Conservation (phyloP, 2,329 filamentous ascomycete genomes). For the Fusarium verrucosum region DNA sequence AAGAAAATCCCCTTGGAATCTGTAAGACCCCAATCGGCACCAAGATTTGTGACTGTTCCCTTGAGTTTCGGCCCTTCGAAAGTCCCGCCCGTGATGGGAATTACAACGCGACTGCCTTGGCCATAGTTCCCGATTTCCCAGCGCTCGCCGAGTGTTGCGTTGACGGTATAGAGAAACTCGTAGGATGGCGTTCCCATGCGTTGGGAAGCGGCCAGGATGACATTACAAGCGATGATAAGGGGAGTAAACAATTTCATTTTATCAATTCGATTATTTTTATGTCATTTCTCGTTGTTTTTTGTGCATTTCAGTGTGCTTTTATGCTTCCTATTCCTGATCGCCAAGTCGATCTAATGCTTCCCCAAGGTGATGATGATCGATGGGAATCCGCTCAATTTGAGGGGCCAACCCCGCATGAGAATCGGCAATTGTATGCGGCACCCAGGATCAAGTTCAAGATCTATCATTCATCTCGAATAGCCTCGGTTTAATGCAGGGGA, state of each 20-base stretch:
- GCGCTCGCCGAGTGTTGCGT: conserved; percentile 32
- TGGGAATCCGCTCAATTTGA: conserved; percentile 3
- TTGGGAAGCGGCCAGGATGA: conserved; percentile 18
- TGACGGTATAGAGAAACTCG: conserved; percentile 39
- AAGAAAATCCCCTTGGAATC: conserved; percentile 50
- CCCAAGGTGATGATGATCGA: background rate
- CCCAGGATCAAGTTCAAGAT: background rate
- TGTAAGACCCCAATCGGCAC: conserved; percentile 52
- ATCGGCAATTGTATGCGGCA: conserved; percentile 28
- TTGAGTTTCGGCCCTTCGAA: conserved; percentile 50
- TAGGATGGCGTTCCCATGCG: conserved; percentile 28
- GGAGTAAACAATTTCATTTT: conserved; percentile 23
- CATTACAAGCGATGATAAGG: background rate
- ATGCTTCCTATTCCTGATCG: background rate
- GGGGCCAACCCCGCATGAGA: conserved; percentile 22
- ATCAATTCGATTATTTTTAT: background rate
- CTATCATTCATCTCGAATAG: background rate
- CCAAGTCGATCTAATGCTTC: conserved; percentile 1
- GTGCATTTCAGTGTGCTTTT: background rate
- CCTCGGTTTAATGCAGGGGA: background rate
- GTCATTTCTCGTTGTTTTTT: fast-evolving
- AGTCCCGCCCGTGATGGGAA: conserved; percentile 49
- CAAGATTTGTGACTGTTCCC: conserved; percentile 46
- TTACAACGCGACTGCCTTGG: conserved; percentile 37
- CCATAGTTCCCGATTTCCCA: conserved; percentile 40